These are phyloP conservation scores for Suhomyces prunicola DNA, from an alignment of 805 yeast species.

Conservation along the genomic window DNA sequence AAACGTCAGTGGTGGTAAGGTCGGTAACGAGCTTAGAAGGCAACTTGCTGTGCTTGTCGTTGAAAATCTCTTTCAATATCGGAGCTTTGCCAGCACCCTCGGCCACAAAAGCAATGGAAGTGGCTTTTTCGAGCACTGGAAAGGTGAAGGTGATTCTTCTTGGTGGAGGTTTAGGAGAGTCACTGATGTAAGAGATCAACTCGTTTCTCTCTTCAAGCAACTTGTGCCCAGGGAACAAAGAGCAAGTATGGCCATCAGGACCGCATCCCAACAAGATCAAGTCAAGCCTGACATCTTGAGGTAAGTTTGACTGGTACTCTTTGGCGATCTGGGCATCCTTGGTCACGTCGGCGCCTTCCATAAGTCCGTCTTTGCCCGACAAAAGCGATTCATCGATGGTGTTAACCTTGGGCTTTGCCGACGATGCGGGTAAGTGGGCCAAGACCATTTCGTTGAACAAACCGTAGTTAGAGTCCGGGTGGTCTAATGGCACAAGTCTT, in stretches of 20 bases:
- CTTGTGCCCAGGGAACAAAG: constrained; percentile 82
- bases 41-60: constrained; percentile 41
- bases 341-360: constrained; percentile 44
- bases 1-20: constrained; percentile 47
- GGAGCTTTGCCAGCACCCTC: constrained; percentile 84
- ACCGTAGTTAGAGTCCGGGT: constrained; percentile 84
- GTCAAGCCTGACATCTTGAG: constrained; percentile 49
- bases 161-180: constrained; percentile 93
- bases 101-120: constrained; percentile 73
- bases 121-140: constrained; percentile 60
- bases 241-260: constrained; percentile 95
- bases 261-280: constrained; percentile 84
- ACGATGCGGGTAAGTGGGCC: constrained; percentile 39
- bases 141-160: constrained; percentile 87
- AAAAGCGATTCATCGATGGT: constrained; percentile 65
- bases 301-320: constrained; percentile 59
- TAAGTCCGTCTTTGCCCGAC: constrained; percentile 45
- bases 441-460: constrained; percentile 66
- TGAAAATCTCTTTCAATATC: constrained; percentile 68
- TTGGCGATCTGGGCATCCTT: constrained; percentile 51
- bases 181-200: constrained; percentile 62
- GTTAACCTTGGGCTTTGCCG: constrained; percentile 54
- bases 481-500: constrained; percentile 78
- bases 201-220: constrained; percentile 54
- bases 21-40: constrained; percentile 79